phyloP scores from a whole-genome alignment of 2,329 filamentous ascomycete genomes.

The Pestalotiopsis fici region DNA sequence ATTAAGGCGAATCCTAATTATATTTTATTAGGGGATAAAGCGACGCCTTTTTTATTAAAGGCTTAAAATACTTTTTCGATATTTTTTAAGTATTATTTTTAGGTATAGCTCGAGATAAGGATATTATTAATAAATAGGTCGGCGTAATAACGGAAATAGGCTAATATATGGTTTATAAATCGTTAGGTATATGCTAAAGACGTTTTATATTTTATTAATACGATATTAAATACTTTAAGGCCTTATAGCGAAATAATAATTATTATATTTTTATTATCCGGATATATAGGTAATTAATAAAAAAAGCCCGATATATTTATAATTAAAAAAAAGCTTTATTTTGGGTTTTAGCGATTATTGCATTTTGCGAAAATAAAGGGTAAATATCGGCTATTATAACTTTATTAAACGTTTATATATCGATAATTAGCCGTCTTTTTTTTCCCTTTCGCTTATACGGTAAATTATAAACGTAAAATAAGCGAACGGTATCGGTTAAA shows the following conservation, averaged over 20 bases:
- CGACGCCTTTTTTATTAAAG: not conserved
- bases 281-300: not conserved
- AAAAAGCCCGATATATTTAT: not conserved
- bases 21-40: not conserved
- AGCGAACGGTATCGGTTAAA: not conserved
- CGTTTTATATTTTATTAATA: not conserved
- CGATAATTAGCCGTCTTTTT: not conserved
- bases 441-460: not conserved
- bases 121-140: not conserved
- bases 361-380: not conserved
- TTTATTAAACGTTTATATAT: not conserved
- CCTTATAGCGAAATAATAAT: not conserved
- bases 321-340: not conserved
- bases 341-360: not conserved
- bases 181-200: not conserved
- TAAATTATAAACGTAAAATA: not conserved
- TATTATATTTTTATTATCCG: not conserved
- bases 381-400: no score
- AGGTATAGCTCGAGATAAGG: not conserved
- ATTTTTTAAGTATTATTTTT: not conserved
- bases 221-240: not conserved
- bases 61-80: not conserved
- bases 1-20: not conserved
- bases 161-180: not conserved
- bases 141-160: not conserved